A percentile compares a stretch with the other conserved stretches of the same genome.
These are phyloP conservation scores for Phytopythium delawarense DNA, from an alignment of 352 stramenopile species.

Conservation along the genomic window DNA sequence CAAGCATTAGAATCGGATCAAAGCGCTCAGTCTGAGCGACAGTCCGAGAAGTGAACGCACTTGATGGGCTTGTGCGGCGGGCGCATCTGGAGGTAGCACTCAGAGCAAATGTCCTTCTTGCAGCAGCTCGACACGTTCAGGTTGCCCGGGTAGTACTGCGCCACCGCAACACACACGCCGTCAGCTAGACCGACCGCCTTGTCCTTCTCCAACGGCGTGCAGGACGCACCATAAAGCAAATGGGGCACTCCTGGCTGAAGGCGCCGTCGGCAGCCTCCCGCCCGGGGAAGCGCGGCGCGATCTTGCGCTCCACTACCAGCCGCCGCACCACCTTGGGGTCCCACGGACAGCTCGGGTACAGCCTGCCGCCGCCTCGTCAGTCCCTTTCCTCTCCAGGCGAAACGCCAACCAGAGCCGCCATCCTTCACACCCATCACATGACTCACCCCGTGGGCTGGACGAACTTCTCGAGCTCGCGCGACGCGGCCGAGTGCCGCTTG, in stretches of 20 bases:
- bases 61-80: slow-evolving; percentile 43
- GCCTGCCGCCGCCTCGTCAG: slow-evolving; percentile 18
- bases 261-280: slow-evolving; percentile 52
- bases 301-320: slow-evolving; percentile 67
- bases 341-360: slow-evolving; percentile 79
- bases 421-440: background rate
- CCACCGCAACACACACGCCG: background rate
- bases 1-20: background rate
- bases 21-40: background rate
- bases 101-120: slow-evolving; percentile 70
- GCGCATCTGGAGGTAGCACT: slow-evolving; percentile 66
- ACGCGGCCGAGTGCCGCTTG: slow-evolving; percentile 32
- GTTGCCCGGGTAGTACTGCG: slow-evolving; percentile 55
- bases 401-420: background rate
- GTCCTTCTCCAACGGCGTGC: background rate
- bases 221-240: slow-evolving; percentile 69
- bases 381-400: background rate
- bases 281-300: slow-evolving; percentile 68
- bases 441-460: slow-evolving; percentile 54
- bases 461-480: slow-evolving; percentile 66
- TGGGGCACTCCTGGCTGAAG: slow-evolving; percentile 76
- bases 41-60: slow-evolving; percentile 6
- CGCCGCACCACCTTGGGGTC: slow-evolving; percentile 55
- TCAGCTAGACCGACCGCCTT: slow-evolving; percentile 6
- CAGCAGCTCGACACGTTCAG: slow-evolving; percentile 60